Evolutionary conservation across 192 early-diverging fungal species (phyloP).

Genomic region (Spinellus fusiger): DNA sequence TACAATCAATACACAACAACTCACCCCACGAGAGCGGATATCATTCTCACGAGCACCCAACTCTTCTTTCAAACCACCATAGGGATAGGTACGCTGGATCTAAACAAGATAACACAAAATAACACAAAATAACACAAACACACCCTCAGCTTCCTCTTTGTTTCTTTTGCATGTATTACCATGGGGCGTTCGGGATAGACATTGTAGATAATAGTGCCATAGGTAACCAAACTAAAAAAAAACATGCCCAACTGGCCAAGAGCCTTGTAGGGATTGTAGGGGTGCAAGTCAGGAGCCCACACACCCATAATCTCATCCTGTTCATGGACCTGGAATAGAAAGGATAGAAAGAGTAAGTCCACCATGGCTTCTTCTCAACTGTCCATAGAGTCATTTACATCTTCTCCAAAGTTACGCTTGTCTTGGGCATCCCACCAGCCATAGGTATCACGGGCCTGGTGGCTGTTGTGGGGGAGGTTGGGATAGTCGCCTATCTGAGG

Average conservation of each 20-base stretch:
- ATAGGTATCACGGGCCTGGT: conserved; percentile 53
- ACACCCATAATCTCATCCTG: conserved; percentile 67
- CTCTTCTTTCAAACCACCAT: conserved; percentile 61
- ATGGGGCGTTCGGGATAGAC: conserved; percentile 50
- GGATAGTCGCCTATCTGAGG: conserved; percentile 75
- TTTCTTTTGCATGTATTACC: conserved; percentile 14
- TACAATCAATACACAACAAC: too few species aligned
- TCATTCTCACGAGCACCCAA: conserved; percentile 46
- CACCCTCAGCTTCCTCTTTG: background rate
- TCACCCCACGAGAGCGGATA: conserved; percentile 27
- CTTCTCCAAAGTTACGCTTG: conserved; percentile 71
- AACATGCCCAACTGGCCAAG: conserved; percentile 46
- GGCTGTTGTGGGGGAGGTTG: conserved; percentile 58
- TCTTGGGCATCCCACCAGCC: conserved; percentile 73
- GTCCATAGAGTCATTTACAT: conserved; percentile 28
- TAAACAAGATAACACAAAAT: conserved; percentile 17
- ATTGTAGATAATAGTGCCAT: conserved; percentile 49
- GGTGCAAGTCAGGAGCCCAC: conserved; percentile 62
- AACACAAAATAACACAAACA: background rate
- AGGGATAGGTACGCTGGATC: conserved; percentile 52
- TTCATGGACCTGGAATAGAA: conserved; percentile 44
- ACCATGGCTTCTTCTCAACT: background rate
- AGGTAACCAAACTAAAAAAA: conserved; percentile 43
- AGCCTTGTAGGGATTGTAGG: conserved; percentile 51
- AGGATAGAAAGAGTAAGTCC: background rate